A percentile compares a stretch with the other conserved stretches of the same genome.
These are phyloP conservation scores for Trametes sp. DNA, from an alignment of 1,284 basidiomycete species.

Conservation along the genomic window DNA sequence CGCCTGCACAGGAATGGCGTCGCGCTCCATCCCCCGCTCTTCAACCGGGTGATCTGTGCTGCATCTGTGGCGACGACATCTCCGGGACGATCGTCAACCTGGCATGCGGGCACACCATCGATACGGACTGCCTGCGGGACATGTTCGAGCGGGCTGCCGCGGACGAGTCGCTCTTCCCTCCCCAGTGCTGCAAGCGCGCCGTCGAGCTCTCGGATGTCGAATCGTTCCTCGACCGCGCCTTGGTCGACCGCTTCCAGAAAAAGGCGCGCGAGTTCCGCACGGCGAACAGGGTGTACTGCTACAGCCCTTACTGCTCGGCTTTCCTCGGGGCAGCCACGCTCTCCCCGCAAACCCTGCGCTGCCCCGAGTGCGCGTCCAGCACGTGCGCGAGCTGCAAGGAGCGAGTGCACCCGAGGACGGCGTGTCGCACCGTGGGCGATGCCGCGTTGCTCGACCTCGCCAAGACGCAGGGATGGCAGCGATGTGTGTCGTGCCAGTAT, in stretches of 20 bases:
- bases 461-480: conserved; percentile 46
- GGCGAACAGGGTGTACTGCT: conserved; percentile 51
- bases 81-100: conserved; percentile 35
- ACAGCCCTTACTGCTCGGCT: conserved; percentile 51
- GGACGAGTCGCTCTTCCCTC: conserved; percentile 54
- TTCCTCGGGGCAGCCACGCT: conserved; percentile 57
- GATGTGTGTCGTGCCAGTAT: conserved; percentile 48
- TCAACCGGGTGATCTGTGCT: conserved; percentile 35
- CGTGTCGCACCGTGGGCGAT: conserved; percentile 31
- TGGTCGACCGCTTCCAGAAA: conserved; percentile 37
- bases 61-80: conserved; percentile 43
- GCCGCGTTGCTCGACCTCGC: conserved; percentile 41
- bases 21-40: neutral
- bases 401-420: neutral
- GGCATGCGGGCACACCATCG: conserved; percentile 49
- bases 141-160: conserved; percentile 47
- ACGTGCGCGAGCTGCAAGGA: conserved; percentile 18
- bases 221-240: conserved; percentile 35
- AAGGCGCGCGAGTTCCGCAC: conserved; percentile 49
- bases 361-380: neutral
- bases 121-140: conserved; percentile 45
- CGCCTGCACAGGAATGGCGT: neutral
- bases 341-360: neutral
- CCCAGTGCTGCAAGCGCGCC: conserved; percentile 49
- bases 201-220: conserved; percentile 41